Evolutionary conservation across 768 basidiomycete genomes (phyloP), one percentile per base, ranked within the genome.

Genomic region (Mycena floridula): DNA sequence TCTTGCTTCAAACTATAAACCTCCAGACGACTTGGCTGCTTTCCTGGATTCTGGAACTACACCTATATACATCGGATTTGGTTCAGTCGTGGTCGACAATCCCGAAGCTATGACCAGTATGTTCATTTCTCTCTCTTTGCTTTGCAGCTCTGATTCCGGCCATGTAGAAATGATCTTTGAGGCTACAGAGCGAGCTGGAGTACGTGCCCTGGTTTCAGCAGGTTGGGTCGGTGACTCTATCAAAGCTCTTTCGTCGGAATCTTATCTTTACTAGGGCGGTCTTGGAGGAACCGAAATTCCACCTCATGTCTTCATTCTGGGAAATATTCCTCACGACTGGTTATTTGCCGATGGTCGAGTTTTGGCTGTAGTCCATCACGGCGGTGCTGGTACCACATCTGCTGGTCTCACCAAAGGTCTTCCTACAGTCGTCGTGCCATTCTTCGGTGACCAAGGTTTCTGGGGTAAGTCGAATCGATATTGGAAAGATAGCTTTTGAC

Each of bases 311-410:
- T 79, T 79, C 61, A 77, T 84, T 36, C 67, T 82, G n/a, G 79
- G 72, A 53, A 80, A 78, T 49, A 71, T 82, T 5, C 82, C 82
- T 0, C 81, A 82, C 55, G 82, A 84, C 55, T 84, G 82, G 82
- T 66, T 84, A 4, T 84, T 82, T 50, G 71, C 70, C 25, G 57
- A 77, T 1, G 65, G 61, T 0, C 66, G 76, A 13, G 80, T 82
- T 1, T 57, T 72, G 9, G 78, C 79, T 0, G 78, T 84, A 1
- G 74, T 78, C 7, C 80, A 82, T 56, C 81, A 76, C 54, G 82
- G 81, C 2, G 81, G 80, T 3, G 82, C 82, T 7, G 82, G 82
- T 1, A 84, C 82, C 1, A 82, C 78, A 7, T 79, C 82, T 0
- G 74, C 77, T 25, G 82, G 81, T 0, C 61, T 84, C 5, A 62